These are phyloP conservation scores for Priceomyces melissophilus DNA, from an alignment of 805 yeast species.

Conservation along the genomic window DNA sequence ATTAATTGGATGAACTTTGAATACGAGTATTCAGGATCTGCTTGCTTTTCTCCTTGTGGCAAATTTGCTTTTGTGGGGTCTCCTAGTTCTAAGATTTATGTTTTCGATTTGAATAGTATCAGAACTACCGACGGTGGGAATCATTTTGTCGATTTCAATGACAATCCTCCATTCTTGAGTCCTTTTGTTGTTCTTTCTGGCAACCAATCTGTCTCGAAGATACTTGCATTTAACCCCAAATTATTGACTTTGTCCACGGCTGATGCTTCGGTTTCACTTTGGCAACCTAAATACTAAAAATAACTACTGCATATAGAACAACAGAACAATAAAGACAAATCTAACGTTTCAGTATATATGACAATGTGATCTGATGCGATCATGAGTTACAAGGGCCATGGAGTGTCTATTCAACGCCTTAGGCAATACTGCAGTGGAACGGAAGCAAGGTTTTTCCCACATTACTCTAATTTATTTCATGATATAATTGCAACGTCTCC, in stretches of 20 bases:
- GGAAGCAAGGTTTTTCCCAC: too few relatives aligned
- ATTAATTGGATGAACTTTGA: conserved; percentile 22
- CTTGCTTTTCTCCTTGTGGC: conserved; percentile 41
- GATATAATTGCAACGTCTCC: not conserved
- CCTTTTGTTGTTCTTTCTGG: conserved; percentile 22
- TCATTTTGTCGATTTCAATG: conserved; percentile 12
- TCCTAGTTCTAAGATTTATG: conserved; percentile 19
- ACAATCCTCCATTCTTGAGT: conserved; percentile 16
- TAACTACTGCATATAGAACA: too few relatives aligned
- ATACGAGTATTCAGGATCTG: conserved; percentile 31
- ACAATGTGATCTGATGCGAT: too few relatives aligned
- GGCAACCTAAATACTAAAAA: conserved; percentile 28
- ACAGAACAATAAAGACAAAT: too few relatives aligned
- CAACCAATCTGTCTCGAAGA: conserved; percentile 40
- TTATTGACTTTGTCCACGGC: conserved; percentile 62
- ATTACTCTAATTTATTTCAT: not conserved
- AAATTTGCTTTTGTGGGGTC: conserved; percentile 32
- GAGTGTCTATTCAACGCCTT: too few relatives aligned
- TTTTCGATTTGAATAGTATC: conserved; percentile 28
- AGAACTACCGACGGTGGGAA: conserved; percentile 20
- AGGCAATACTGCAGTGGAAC: too few relatives aligned
- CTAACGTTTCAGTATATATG: too few relatives aligned
- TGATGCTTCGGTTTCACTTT: conserved; percentile 41
- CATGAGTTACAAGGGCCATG: too few relatives aligned
- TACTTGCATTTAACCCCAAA: conserved; percentile 60